phyloP scores from a whole-genome alignment of 164 flowering plant species.

The Umbellularia californica region DNA sequence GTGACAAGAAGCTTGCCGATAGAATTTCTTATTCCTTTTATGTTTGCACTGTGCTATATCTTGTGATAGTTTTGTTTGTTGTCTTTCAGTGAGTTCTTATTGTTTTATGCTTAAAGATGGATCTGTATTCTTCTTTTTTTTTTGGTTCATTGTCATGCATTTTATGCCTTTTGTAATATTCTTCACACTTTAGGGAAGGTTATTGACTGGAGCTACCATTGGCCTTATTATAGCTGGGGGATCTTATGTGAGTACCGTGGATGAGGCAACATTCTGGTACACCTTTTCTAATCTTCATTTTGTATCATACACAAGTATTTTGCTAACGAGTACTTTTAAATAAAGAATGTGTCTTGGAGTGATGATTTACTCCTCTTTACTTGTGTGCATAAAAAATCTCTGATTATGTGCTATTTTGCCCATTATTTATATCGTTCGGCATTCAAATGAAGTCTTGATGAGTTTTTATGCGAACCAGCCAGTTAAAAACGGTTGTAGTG shows the following conservation, averaged over 20 bases:
- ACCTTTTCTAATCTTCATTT: conserved; percentile 6
- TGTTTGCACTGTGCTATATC: too few species aligned
- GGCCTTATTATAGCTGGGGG: conserved; percentile 85
- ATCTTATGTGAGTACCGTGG: conserved; percentile 96
- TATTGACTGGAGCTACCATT: conserved; percentile 72
- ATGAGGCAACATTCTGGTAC: conserved; percentile 99
- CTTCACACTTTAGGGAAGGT: conserved; percentile 56
- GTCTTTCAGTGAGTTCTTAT: not conserved
- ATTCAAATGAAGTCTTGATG: not conserved
- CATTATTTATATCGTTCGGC: too few species aligned
- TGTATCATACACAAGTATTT: not conserved
- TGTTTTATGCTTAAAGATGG: not conserved
- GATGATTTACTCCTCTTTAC: not conserved
- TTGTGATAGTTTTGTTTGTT: not conserved
- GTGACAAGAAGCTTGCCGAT: too few species aligned
- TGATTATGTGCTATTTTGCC: not conserved
- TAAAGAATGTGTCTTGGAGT: not conserved
- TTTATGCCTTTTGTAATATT: conserved; percentile 4
- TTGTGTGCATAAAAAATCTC: not conserved
- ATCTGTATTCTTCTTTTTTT: not conserved
- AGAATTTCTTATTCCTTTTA: too few species aligned
- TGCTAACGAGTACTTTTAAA: not conserved
- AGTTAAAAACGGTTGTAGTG: not conserved
- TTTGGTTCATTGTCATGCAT: not conserved
- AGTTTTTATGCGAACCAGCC: not conserved